Evolutionary conservation across 805 yeast species (phyloP).

Genomic region (Lipomyces spencermartinsiae): DNA sequence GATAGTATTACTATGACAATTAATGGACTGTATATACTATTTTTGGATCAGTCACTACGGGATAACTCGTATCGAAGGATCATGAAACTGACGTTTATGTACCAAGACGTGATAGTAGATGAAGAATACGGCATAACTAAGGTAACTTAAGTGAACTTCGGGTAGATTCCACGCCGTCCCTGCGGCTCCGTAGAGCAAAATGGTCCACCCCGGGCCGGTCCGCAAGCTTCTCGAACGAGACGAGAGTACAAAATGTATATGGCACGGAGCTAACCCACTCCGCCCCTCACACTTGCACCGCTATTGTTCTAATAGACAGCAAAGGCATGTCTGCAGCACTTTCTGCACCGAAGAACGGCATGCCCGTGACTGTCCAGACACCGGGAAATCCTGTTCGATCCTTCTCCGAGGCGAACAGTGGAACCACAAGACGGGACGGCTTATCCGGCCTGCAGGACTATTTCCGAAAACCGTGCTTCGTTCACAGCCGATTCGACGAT

Average conservation of each 20-base stretch:
- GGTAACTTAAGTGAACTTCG: neutral
- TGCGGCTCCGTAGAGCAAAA: neutral
- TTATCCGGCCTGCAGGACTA: slow-evolving; percentile 24
- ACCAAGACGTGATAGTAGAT: neutral
- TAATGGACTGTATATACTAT: neutral
- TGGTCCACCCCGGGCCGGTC: too few relatives aligned
- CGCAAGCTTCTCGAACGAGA: too few relatives aligned
- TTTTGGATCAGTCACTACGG: too few relatives aligned
- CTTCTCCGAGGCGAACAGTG: neutral
- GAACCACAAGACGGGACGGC: neutral
- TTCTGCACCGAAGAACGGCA: neutral
- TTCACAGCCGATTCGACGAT: slow-evolving; percentile 35
- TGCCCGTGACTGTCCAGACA: neutral
- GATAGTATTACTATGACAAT: too few relatives aligned
- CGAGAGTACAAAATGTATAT: too few relatives aligned
- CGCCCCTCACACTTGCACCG: neutral
- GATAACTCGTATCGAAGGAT: too few relatives aligned
- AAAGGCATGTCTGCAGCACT: neutral
- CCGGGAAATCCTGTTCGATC: neutral
- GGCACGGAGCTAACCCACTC: neutral
- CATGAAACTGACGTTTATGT: neutral
- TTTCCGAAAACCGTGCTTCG: slow-evolving; percentile 34
- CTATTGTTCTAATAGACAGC: neutral
- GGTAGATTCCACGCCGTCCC: neutral
- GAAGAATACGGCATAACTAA: neutral